Base-by-base conservation (phyloP, 345 rosid genomes). In the Rubroshorea leprosula region DNA sequence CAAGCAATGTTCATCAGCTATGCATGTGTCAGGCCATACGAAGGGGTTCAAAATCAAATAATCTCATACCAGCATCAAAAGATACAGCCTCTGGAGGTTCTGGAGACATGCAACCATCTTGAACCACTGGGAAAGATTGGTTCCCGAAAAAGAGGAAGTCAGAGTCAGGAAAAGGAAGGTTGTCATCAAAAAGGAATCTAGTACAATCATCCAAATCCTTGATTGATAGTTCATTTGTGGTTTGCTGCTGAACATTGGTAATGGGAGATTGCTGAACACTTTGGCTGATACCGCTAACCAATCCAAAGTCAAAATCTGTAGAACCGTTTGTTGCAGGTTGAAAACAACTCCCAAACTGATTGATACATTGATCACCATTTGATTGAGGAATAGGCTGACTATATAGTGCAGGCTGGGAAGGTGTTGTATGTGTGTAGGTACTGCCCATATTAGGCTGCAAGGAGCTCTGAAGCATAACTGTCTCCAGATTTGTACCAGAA, bases 31-130 rank as follows among this genome's bases (percentile, higher is more conserved):
- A 64, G 31, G 48, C 61, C 63, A 60, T 69, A 61, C 80, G 68
- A 73, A 56, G 79, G 63, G 51, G 58, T 61, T 73, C 86, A 57
- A 74, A 70, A 67, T 84, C 76, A 1, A 72, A 73, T 0, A 46
- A 73, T 6, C 52, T 51, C 69, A 70, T 57, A 67, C 74, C 81
- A 41, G 66, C 45, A 50, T 83, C 88, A 50, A 69, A 31, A 1
- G 57, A 21, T 27, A 63, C n/a, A 46, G 60, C 61, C 15, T 68
- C 78, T 10, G 78, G 29, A 21, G 68, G 57, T 56, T 65, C 66
- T 3, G 48, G 13, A 55, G 76, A 23, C 11, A 17, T 23, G 55
- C 58, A 18, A 38, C 54, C 47, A 22, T 66, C 76, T 6, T 62
- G 24, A 15, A 44, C 51, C 51, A 64, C 68, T 2, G 53, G 70